A percentile compares a stretch with the other conserved stretches of the same genome.
Conservation (phyloP, 805 yeast species). For the Pichia paraexigua region DNA sequence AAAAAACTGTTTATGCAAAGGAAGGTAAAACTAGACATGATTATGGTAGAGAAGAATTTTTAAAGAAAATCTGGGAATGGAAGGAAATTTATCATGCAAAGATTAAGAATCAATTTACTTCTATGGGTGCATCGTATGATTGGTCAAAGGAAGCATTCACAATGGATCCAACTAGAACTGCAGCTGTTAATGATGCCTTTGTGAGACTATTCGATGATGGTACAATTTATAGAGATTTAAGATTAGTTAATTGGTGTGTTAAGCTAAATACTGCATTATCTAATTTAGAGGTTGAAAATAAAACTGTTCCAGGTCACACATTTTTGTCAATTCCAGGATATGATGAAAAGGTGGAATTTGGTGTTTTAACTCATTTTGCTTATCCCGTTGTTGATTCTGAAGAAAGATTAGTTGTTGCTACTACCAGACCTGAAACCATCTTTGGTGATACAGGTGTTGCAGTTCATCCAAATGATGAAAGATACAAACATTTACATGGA, state of each 20-base stretch:
- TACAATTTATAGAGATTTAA: slow-evolving; percentile 83
- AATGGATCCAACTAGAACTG: slow-evolving; percentile 65
- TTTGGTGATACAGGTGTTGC: slow-evolving; percentile 98
- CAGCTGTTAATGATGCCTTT: slow-evolving; percentile 85
- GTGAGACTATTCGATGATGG: slow-evolving; percentile 91
- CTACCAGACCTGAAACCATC: slow-evolving; percentile 97
- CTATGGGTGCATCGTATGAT: slow-evolving; percentile 94
- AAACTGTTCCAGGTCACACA: slow-evolving; percentile 78
- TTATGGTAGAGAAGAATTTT: slow-evolving; percentile 83
- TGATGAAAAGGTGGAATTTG: slow-evolving; percentile 86
- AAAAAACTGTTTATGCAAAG: slow-evolving; percentile 86
- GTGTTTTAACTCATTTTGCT: slow-evolving; percentile 93
- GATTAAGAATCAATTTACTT: slow-evolving; percentile 76
- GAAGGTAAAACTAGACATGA: slow-evolving; percentile 91
- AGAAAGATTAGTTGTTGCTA: slow-evolving; percentile 86
- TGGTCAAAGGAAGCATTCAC: slow-evolving; percentile 96
- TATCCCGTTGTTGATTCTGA: slow-evolving; percentile 80
- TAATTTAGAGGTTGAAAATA: slow-evolving; percentile 92
- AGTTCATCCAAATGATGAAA: slow-evolving; percentile 89
- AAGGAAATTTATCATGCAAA: slow-evolving; percentile 85
- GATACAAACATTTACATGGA: slow-evolving; percentile 94
- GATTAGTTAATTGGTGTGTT: slow-evolving; percentile 95
- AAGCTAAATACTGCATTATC: slow-evolving; percentile 92
- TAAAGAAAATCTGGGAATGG: slow-evolving; percentile 96
- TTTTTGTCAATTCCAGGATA: slow-evolving; percentile 81